A percentile compares a stretch with the other conserved stretches of the same genome.
phyloP scores from a whole-genome alignment of 1,284 basidiomycete genomes.

The Cryptococcus sp. region DNA sequence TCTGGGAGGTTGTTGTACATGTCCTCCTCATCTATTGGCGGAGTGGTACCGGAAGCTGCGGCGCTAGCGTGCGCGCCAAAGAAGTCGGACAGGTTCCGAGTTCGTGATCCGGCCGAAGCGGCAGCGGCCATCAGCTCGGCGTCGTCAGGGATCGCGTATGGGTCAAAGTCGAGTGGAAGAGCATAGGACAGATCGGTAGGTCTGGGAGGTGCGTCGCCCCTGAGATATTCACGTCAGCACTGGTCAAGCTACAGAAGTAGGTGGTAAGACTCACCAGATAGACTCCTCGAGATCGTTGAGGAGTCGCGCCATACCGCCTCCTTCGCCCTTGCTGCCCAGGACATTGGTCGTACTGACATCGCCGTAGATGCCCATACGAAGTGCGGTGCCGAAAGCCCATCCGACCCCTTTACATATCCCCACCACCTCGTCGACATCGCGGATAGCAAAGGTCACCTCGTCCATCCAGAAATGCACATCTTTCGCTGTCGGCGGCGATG shows the following conservation, averaged over 20 bases:
- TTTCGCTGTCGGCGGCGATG: constrained; percentile 17
- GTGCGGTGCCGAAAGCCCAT: constrained; percentile 39
- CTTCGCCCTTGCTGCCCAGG: constrained; percentile 25
- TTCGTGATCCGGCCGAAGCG: constrained; percentile 3
- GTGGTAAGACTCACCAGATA: constrained; percentile 34
- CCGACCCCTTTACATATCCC: constrained; percentile 44
- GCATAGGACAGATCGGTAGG: constrained; percentile 47
- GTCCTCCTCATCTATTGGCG: constrained; percentile 1
- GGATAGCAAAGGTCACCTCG: constrained; percentile 39
- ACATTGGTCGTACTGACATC: constrained; percentile 35
- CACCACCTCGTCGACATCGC: constrained; percentile 47
- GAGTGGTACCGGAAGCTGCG: neutral
- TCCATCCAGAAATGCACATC: constrained; percentile 43
- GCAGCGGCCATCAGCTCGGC: constrained; percentile 7
- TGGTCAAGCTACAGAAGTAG: neutral
- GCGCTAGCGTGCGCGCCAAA: constrained; percentile 4
- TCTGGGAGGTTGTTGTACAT: constrained; percentile 3
- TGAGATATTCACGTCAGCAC: constrained; percentile 6
- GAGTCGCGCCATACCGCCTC: constrained; percentile 39
- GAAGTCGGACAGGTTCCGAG: constrained; percentile 3
- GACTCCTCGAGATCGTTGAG: constrained; percentile 50
- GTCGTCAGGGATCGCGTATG: constrained; percentile 30
- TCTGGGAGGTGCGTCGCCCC: constrained; percentile 47
- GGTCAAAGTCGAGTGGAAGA: constrained; percentile 45
- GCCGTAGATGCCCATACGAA: constrained; percentile 39